Percentiles rank a stretch among this genome's conserved stretches.
These are phyloP conservation scores for Moesziomyces antarcticus DNA, from an alignment of 1,284 basidiomycete species.

Conservation along the genomic window DNA sequence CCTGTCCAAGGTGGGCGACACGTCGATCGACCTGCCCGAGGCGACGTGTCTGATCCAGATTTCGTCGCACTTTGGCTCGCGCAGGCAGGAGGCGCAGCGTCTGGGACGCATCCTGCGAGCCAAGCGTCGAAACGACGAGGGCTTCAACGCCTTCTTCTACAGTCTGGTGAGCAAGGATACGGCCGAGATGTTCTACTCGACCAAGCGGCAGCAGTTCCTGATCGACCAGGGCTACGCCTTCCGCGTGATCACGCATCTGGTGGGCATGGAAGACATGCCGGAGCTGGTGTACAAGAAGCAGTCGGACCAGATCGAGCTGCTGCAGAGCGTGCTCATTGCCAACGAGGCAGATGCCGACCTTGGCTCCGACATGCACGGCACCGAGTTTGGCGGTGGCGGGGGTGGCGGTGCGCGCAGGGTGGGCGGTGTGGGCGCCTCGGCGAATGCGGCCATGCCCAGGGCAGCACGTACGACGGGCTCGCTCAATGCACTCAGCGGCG, in stretches of 20 bases:
- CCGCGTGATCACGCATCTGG: constrained; percentile 98
- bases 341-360: constrained; percentile 91
- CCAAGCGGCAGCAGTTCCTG: constrained; percentile 97
- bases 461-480: constrained; percentile 64
- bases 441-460: constrained; percentile 29
- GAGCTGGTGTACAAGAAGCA: constrained; percentile 91
- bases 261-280: constrained; percentile 86
- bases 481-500: constrained; percentile 66
- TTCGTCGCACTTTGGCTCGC: constrained; percentile 98
- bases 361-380: constrained; percentile 80
- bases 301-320: constrained; percentile 92
- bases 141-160: constrained; percentile 99
- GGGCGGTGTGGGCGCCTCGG: constrained; percentile 15
- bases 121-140: constrained; percentile 97
- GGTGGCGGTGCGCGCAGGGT: constrained; percentile 6
- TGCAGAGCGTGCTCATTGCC: constrained; percentile 87
- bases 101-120: constrained; percentile 92
- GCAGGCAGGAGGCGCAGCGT: constrained; percentile 96
- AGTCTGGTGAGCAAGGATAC: constrained; percentile 98
- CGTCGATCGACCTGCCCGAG: constrained; percentile 98
- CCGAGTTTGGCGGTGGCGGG: constrained; percentile 42
- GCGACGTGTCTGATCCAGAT: constrained; percentile 99
- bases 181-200: constrained; percentile 99
- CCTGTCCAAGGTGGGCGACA: constrained; percentile 98
- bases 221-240: constrained; percentile 99